Evolutionary conservation across 2,329 filamentous ascomycete species (phyloP).

Genomic region (Curvularia sp.): DNA sequence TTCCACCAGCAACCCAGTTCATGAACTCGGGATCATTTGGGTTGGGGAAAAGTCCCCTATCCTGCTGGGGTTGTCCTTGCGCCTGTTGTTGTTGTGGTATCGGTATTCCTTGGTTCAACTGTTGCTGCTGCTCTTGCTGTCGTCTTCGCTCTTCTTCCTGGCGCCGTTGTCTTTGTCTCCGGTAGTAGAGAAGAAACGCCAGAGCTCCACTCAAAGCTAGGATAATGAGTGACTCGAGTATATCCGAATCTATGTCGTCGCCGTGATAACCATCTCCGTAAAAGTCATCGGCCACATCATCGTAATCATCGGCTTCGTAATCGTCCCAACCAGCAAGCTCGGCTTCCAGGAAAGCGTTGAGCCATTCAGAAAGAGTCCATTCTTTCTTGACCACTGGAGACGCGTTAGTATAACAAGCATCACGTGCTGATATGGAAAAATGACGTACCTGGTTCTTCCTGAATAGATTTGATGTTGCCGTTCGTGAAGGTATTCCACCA

Average conservation of each 20-base stretch:
- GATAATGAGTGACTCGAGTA: constrained; percentile 86
- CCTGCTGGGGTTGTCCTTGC: constrained; percentile 43
- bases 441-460: constrained; percentile 79
- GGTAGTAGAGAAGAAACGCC: constrained; percentile 80
- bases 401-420: constrained; percentile 13
- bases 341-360: constrained; percentile 78
- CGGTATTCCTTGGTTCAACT: constrained; percentile 34
- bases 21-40: constrained; percentile 71
- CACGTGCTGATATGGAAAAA: neutral
- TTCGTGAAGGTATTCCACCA: constrained; percentile 94
- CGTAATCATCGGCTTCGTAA: constrained; percentile 55
- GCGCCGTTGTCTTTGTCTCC: constrained; percentile 65
- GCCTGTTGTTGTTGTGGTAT: constrained; percentile 41
- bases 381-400: constrained; percentile 69
- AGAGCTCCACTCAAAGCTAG: constrained; percentile 77
- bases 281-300: constrained; percentile 59
- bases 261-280: constrained; percentile 61
- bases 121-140: constrained; percentile 40
- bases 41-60: constrained; percentile 68
- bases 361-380: constrained; percentile 84
- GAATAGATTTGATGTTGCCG: constrained; percentile 90
- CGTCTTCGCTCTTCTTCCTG: constrained; percentile 52
- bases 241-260: constrained; percentile 73
- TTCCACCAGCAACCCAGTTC: constrained; percentile 71
- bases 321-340: constrained; percentile 66